These are phyloP conservation scores for Pseudozyma pruni DNA, from an alignment of 1,284 basidiomycete species.

Conservation along the genomic window DNA sequence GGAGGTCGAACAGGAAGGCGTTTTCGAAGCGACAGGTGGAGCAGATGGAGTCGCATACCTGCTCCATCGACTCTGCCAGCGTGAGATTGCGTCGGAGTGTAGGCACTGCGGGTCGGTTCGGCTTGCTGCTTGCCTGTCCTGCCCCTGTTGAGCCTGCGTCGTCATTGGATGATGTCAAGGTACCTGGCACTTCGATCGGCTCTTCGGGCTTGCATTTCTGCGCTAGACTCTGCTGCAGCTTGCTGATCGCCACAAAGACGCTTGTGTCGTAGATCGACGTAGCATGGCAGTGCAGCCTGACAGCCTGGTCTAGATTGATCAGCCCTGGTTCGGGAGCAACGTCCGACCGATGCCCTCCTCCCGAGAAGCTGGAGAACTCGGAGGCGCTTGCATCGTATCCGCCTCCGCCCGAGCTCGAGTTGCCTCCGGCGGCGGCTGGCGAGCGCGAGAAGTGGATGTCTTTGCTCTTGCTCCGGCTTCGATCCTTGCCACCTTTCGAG, in stretches of 20 bases:
- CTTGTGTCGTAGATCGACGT: constrained; percentile 91
- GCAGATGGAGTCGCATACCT: constrained; percentile 52
- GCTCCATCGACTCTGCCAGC: constrained; percentile 52
- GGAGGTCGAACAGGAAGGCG: constrained; percentile 89
- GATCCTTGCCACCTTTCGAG: constrained; percentile 23
- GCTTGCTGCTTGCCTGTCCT: constrained; percentile 7
- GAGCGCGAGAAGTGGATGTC: constrained; percentile 37
- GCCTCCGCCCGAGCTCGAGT: constrained; percentile 34
- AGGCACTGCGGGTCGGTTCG: constrained; percentile 22
- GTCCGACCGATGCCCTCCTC: constrained; percentile 33
- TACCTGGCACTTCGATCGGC: constrained; percentile 73
- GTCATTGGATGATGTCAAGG: neutral
- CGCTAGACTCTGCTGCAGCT: constrained; percentile 72
- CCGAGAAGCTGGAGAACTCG: constrained; percentile 52
- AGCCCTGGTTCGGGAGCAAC: constrained; percentile 37
- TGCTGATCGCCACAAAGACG: constrained; percentile 86
- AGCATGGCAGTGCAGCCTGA: constrained; percentile 76
- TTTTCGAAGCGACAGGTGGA: constrained; percentile 88
- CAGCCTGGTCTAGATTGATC: constrained; percentile 59
- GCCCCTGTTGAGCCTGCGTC: constrained; percentile 3
- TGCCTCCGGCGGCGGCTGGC: constrained; percentile 34
- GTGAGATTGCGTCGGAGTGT: constrained; percentile 24
- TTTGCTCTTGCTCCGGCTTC: constrained; percentile 44
- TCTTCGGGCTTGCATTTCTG: constrained; percentile 78
- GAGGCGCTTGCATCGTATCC: constrained; percentile 49